Evolutionary conservation across 768 basidiomycete genomes (phyloP), one percentile per base, ranked within the genome.

Genomic region (Gymnopilus dilepis): DNA sequence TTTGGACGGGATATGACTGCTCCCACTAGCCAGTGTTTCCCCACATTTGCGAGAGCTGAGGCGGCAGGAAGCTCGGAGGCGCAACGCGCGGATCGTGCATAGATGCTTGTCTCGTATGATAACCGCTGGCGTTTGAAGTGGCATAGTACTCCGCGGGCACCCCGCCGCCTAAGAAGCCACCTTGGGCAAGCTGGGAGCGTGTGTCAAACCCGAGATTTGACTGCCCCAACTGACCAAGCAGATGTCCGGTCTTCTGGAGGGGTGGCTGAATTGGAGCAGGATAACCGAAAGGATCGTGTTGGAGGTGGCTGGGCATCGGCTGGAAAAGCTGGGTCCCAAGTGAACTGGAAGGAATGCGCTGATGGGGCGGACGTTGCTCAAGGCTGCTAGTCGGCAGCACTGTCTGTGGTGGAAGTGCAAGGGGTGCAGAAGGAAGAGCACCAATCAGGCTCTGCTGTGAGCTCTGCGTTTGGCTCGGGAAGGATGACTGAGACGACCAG

Each of bases 31-130:
- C 75, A 56, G 61, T 71, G 58, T 74, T 74, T 28, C 75, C 69
- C 78, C 77, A 78, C 8, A 73, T 48, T 56, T 76, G 77, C 9
- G 77, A 72, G 60, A 76, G 70, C 3, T 73, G 58, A 6, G 74
- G 72, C 8, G 72, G 65, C 19, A 70, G 51, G 47, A 70, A 72
- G 37, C 70, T 66, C 11, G 73, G 71, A 48, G 62, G 63, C 13
- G 60, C 54, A 24, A 72, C 47, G 24, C 73, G 69, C 42, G 74
- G 64, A 42, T 75, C 73, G 50, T 73, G 69, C 26, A 75, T 66
- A 30, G 77, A 72, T 3, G 69, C 43, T 30, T 75, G 70, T 11
- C 72, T 70, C 7, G 67, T 56, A 58, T 76, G 74, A 45, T 73
- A 72, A 2, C 65, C 53, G 15, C 47, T 12, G n/a, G 63, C 7